Percentiles rank a stretch among this genome's conserved stretches.
phyloP scores from a whole-genome alignment of 495 filamentous ascomycete genomes.

The Barbatosphaeria neglecta region DNA sequence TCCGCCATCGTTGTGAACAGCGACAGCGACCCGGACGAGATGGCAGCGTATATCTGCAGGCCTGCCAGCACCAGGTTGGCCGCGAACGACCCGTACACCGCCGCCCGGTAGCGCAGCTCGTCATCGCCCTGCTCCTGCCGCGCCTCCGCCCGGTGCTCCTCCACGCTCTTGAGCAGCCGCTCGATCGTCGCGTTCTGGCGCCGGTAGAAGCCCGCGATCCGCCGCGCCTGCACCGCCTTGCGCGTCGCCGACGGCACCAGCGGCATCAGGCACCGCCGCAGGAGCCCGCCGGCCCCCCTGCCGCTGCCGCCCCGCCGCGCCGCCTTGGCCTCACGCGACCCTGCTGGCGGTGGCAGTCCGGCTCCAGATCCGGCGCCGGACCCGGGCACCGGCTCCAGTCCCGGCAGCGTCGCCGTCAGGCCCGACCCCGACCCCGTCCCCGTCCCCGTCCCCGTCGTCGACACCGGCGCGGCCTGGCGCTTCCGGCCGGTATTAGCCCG shows the following conservation, averaged over 20 bases:
- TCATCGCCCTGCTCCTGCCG: slow-evolving; percentile 70
- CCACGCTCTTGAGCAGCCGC: slow-evolving; percentile 80
- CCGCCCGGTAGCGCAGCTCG: slow-evolving; percentile 75
- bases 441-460: too few relatives aligned
- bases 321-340: background rate
- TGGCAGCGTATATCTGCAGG: slow-evolving; percentile 81
- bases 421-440: background rate
- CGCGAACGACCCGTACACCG: slow-evolving; percentile 76
- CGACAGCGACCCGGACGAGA: slow-evolving; percentile 76
- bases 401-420: background rate
- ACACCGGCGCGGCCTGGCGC: slow-evolving; percentile 43
- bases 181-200: slow-evolving; percentile 89
- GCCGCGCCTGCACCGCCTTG: slow-evolving; percentile 40
- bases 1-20: slow-evolving; percentile 98
- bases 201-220: slow-evolving; percentile 77
- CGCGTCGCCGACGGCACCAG: slow-evolving; percentile 18
- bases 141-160: slow-evolving; percentile 75
- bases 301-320: background rate
- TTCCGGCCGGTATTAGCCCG: slow-evolving; percentile 75
- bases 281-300: background rate
- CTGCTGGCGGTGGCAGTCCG: too few relatives aligned
- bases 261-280: background rate
- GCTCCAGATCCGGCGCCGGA: too few relatives aligned
- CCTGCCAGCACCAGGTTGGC: slow-evolving; percentile 71
- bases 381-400: too few relatives aligned